Evolutionary conservation across 2,329 filamentous ascomycete genomes (phyloP).

Genomic region (Aquanectria penicillioides): DNA sequence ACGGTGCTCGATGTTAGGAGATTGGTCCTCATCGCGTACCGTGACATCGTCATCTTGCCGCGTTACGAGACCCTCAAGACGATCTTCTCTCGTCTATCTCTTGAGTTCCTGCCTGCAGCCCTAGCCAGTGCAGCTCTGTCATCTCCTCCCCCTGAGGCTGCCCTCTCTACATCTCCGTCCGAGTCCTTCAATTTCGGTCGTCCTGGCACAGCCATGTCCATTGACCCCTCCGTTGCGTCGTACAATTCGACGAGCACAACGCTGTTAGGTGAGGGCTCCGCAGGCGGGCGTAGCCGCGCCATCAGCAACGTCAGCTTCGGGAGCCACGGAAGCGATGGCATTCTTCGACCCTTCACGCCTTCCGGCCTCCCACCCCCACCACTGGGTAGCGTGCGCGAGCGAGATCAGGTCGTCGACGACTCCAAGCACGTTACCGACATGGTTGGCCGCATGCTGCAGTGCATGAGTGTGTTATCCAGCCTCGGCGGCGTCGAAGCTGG

Average conservation of each 20-base stretch:
- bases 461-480: slow-evolving; percentile 87
- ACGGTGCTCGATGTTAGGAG: slow-evolving; percentile 83
- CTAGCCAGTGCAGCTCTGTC: slow-evolving; percentile 62
- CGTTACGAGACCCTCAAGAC: slow-evolving; percentile 89
- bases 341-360: slow-evolving; percentile 62
- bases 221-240: slow-evolving; percentile 79
- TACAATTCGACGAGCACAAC: slow-evolving; percentile 85
- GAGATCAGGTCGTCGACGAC: slow-evolving; percentile 71
- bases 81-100: slow-evolving; percentile 87
- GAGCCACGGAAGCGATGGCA: slow-evolving; percentile 60
- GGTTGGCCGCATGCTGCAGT: slow-evolving; percentile 95
- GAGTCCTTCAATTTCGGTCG: slow-evolving; percentile 61
- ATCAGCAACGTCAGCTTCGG: slow-evolving; percentile 84
- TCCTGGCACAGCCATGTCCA: slow-evolving; percentile 78
- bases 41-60: slow-evolving; percentile 88
- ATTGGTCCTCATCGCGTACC: slow-evolving; percentile 86
- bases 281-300: slow-evolving; percentile 76
- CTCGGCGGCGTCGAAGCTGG: slow-evolving; percentile 65
- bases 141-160: slow-evolving; percentile 63
- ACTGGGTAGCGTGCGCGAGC: slow-evolving; percentile 60
- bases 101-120: slow-evolving; percentile 76
- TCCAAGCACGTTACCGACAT: slow-evolving; percentile 90
- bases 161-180: slow-evolving; percentile 61
- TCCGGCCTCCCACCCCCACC: slow-evolving; percentile 41
- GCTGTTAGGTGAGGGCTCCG: slow-evolving; percentile 73